Conservation (phyloP, 1,139 yeast genomes). For the Debaryomyces sp. region DNA sequence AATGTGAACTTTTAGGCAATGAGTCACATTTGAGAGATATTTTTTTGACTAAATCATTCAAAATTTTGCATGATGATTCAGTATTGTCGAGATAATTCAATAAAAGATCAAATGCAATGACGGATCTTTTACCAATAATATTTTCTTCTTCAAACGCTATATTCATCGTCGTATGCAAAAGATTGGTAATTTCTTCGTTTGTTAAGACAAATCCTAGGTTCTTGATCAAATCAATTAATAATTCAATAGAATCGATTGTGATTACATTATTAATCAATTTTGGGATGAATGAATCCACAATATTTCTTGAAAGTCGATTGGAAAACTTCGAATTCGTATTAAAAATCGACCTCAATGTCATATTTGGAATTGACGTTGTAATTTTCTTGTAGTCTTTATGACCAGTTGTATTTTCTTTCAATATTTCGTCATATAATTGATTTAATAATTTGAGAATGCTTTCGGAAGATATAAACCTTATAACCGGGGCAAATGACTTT, state of each 20-base stretch:
- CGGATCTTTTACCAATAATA: slow-evolving; percentile 55
- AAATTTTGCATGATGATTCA: slow-evolving; percentile 15
- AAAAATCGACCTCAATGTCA: slow-evolving; percentile 70
- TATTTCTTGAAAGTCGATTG: slow-evolving; percentile 22
- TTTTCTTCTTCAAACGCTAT: slow-evolving; percentile 47
- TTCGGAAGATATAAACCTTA: slow-evolving; percentile 30
- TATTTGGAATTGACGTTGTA: slow-evolving; percentile 65
- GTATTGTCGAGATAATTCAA: slow-evolving; percentile 31
- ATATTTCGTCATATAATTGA: slow-evolving; percentile 28
- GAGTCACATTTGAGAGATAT: slow-evolving; percentile 6
- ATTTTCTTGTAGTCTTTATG: slow-evolving; percentile 39
- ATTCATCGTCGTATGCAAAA: slow-evolving; percentile 40
- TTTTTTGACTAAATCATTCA: slow-evolving; percentile 10
- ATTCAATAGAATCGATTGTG: slow-evolving; percentile 65
- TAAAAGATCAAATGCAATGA: slow-evolving; percentile 56
- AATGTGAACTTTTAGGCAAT: not conserved
- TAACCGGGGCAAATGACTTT: slow-evolving; percentile 51
- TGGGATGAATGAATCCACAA: slow-evolving; percentile 27
- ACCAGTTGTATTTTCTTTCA: slow-evolving; percentile 21
- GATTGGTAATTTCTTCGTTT: slow-evolving; percentile 37
- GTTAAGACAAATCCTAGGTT: slow-evolving; percentile 55
- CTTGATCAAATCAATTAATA: slow-evolving; percentile 59
- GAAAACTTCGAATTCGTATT: slow-evolving; percentile 30
- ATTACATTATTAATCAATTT: slow-evolving; percentile 21
- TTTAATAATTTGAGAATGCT: slow-evolving; percentile 27